A percentile compares a stretch with the other conserved stretches of the same genome.
phyloP scores from a whole-genome alignment of 768 basidiomycete species.

The Russula vinacea region DNA sequence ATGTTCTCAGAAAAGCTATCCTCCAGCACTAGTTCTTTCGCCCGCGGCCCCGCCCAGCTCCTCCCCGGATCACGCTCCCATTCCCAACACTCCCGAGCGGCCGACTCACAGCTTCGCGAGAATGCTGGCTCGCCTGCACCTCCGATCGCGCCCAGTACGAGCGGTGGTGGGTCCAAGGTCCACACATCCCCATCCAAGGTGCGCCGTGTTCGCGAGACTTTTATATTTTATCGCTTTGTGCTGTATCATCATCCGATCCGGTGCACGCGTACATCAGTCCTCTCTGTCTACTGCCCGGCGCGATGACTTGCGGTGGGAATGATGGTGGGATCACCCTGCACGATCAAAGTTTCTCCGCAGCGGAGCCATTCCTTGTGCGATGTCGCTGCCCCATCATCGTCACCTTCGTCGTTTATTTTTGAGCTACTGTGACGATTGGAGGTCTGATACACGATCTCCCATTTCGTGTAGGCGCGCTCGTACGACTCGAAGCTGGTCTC shows the following conservation, averaged over 20 bases:
- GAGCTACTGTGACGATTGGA: neutral
- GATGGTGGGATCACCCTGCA: neutral
- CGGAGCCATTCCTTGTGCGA: neutral
- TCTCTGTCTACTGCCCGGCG: neutral
- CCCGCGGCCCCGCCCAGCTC: conserved; percentile 28
- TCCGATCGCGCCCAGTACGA: conserved; percentile 30
- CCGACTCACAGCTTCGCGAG: conserved; percentile 27
- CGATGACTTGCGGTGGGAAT: neutral
- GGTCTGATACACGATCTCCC: neutral
- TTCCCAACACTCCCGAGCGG: conserved; percentile 31
- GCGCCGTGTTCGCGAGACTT: neutral
- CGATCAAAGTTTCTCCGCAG: neutral
- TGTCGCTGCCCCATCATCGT: neutral
- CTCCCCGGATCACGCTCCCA: conserved; percentile 30
- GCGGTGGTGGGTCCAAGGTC: conserved; percentile 35
- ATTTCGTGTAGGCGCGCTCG: conserved; percentile 51
- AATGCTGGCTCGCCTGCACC: conserved; percentile 33
- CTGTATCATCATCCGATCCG: neutral
- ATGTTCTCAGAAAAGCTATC: conserved; percentile 34
- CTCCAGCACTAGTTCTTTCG: conserved; percentile 25
- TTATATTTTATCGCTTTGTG: neutral
- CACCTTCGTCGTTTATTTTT: neutral
- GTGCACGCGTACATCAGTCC: neutral
- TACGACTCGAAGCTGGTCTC: conserved; percentile 79
- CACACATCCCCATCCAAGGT: conserved; percentile 27